These are phyloP conservation scores for Arthrobotrys musiformis DNA, from an alignment of 2,329 filamentous ascomycete species.

Conservation along the genomic window DNA sequence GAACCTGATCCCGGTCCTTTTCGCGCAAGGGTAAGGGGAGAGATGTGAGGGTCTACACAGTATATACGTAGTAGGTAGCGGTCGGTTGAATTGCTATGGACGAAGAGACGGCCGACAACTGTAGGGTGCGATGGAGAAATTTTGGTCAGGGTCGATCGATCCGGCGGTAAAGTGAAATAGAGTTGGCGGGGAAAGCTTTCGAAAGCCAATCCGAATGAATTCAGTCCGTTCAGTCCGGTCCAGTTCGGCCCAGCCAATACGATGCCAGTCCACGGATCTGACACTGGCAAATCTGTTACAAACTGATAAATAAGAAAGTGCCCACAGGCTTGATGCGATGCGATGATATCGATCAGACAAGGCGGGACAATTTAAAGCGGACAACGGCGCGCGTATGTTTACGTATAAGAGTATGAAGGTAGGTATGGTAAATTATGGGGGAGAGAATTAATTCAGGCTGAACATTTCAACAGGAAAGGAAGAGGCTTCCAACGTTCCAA, in stretches of 20 bases:
- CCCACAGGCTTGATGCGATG: no score
- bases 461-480: background rate
- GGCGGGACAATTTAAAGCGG: background rate
- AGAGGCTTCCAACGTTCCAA: background rate
- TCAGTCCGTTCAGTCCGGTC: no score
- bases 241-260: no score
- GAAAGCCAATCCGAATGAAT: no score
- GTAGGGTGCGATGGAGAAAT: background rate
- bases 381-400: no score
- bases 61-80: background rate
- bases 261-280: no score
- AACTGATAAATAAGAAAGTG: no score
- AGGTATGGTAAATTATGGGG: background rate
- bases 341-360: background rate
- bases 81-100: background rate
- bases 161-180: slow-evolving; percentile 1
- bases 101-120: background rate
- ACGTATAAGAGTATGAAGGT: background rate
- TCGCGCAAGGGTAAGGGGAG: background rate
- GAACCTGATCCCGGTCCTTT: background rate
- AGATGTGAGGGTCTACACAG: background rate
- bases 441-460: slow-evolving; percentile 13
- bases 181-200: background rate
- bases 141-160: background rate
- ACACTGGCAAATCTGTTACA: no score